Evolutionary conservation across 352 stramenopile species (phyloP).

Genomic region (Pythium aphanidermatum): DNA sequence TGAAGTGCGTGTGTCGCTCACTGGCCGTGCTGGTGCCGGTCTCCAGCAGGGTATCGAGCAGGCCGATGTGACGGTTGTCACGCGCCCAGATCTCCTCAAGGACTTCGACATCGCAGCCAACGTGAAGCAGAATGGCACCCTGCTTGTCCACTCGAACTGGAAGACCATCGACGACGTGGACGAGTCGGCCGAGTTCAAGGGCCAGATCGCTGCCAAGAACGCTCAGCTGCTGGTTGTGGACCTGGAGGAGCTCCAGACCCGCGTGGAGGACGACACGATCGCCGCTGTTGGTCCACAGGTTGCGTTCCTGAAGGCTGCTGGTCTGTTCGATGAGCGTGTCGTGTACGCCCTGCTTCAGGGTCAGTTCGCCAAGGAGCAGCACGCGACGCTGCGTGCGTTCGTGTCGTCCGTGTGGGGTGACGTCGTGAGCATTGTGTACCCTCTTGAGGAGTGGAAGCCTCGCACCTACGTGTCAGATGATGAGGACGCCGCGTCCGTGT

Average conservation of each 20-base stretch:
- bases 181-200: slow-evolving; percentile 46
- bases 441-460: slow-evolving; percentile 36
- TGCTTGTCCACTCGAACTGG: slow-evolving; percentile 54
- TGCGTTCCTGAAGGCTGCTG: slow-evolving; percentile 57
- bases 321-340: slow-evolving; percentile 49
- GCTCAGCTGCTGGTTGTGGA: slow-evolving; percentile 50
- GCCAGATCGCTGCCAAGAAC: slow-evolving; percentile 41
- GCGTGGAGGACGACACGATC: slow-evolving; percentile 44
- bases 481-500: not conserved
- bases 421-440: slow-evolving; percentile 41
- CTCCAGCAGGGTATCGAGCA: slow-evolving; percentile 46
- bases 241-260: slow-evolving; percentile 37
- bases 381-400: slow-evolving; percentile 45
- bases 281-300: slow-evolving; percentile 41
- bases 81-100: slow-evolving; percentile 32
- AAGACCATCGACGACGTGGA: slow-evolving; percentile 63
- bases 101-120: slow-evolving; percentile 44
- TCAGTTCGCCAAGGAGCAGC: slow-evolving; percentile 31
- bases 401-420: slow-evolving; percentile 59
- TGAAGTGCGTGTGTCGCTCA: slow-evolving; percentile 49
- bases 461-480: slow-evolving; percentile 12
- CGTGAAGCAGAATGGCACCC: slow-evolving; percentile 47
- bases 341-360: slow-evolving; percentile 48
- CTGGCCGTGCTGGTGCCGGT: slow-evolving; percentile 17
- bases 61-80: slow-evolving; percentile 59